Conservation (phyloP, 352 stramenopile species). For the Phytopythium helicoides region DNA sequence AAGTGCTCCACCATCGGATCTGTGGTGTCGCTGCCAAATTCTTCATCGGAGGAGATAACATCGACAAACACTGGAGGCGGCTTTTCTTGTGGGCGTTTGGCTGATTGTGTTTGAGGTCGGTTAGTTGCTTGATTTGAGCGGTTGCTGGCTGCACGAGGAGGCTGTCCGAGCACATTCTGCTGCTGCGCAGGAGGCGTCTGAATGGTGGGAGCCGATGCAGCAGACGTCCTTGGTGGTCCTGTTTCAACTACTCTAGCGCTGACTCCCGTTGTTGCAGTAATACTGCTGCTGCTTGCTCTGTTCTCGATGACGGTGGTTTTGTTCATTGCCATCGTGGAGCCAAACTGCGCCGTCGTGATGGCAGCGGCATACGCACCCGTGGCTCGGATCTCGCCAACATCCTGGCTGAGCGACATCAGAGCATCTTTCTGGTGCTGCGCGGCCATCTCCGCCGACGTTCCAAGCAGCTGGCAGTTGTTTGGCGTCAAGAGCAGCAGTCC, state of each 20-base stretch:
- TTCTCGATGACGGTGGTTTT: slow-evolving; percentile 4
- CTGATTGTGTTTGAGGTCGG: slow-evolving; percentile 1
- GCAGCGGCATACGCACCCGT: slow-evolving; percentile 57
- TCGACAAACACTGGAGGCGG: slow-evolving; percentile 55
- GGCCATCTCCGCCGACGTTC: slow-evolving; percentile 25
- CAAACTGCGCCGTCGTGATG: slow-evolving; percentile 45
- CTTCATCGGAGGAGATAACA: slow-evolving; percentile 52
- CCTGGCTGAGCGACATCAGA: slow-evolving; percentile 8
- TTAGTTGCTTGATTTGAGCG: too few relatives aligned
- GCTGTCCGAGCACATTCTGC: too few relatives aligned
- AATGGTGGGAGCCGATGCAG: background rate
- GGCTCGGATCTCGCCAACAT: slow-evolving; percentile 14
- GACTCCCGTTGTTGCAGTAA: background rate
- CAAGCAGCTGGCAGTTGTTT: slow-evolving; percentile 63
- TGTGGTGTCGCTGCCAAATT: slow-evolving; percentile 60
- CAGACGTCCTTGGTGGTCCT: slow-evolving; percentile 1
- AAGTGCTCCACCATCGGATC: slow-evolving; percentile 70
- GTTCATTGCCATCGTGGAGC: background rate
- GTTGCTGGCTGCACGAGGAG: too few relatives aligned
- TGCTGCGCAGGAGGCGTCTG: too few relatives aligned
- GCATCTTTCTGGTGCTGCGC: slow-evolving; percentile 7
- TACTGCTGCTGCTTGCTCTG: slow-evolving; percentile 1
- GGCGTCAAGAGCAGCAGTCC: slow-evolving; percentile 68
- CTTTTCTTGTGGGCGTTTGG: background rate
- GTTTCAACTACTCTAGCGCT: slow-evolving; percentile 8